Evolutionary conservation across 805 yeast species (phyloP).

Genomic region (Jamesozyma hellenica): DNA sequence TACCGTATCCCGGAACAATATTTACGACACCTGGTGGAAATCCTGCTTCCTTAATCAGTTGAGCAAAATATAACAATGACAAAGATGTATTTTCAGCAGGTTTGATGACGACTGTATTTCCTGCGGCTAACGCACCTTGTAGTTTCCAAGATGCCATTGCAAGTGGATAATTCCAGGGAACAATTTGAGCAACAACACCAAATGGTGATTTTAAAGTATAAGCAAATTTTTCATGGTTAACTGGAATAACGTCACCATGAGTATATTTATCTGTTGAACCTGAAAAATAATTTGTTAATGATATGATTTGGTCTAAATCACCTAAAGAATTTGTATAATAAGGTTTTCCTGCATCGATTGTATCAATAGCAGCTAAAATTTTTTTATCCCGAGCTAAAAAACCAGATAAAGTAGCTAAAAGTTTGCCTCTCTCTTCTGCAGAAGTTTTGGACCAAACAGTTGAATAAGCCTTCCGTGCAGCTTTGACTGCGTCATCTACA

Average conservation of each 20-base stretch:
- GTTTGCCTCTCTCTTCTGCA: slow-evolving; percentile 35
- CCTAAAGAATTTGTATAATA: slow-evolving; percentile 38
- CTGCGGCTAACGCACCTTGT: slow-evolving; percentile 43
- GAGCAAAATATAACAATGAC: slow-evolving; percentile 32
- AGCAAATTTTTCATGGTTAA: slow-evolving; percentile 44
- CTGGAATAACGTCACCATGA: slow-evolving; percentile 49
- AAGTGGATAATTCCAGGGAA: slow-evolving; percentile 41
- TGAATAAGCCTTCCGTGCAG: slow-evolving; percentile 39
- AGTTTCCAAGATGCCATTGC: slow-evolving; percentile 40
- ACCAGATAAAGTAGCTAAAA: slow-evolving; percentile 37
- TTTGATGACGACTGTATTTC: slow-evolving; percentile 35
- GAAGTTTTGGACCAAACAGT: slow-evolving; percentile 36
- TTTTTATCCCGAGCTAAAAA: slow-evolving; percentile 38
- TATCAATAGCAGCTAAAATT: slow-evolving; percentile 43
- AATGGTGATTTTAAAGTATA: slow-evolving; percentile 41
- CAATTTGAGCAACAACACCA: slow-evolving; percentile 39
- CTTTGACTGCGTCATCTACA: slow-evolving; percentile 41
- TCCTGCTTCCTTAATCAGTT: slow-evolving; percentile 32
- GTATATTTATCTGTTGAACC: slow-evolving; percentile 57
- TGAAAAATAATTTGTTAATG: slow-evolving; percentile 51
- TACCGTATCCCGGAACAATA: slow-evolving; percentile 34
- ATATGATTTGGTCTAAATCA: slow-evolving; percentile 48
- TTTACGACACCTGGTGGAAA: slow-evolving; percentile 39
- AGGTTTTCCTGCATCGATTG: slow-evolving; percentile 49
- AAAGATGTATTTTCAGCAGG: slow-evolving; percentile 38